Conservation (phyloP, 2,329 filamentous ascomycete species). For the Diaporthe citri region DNA sequence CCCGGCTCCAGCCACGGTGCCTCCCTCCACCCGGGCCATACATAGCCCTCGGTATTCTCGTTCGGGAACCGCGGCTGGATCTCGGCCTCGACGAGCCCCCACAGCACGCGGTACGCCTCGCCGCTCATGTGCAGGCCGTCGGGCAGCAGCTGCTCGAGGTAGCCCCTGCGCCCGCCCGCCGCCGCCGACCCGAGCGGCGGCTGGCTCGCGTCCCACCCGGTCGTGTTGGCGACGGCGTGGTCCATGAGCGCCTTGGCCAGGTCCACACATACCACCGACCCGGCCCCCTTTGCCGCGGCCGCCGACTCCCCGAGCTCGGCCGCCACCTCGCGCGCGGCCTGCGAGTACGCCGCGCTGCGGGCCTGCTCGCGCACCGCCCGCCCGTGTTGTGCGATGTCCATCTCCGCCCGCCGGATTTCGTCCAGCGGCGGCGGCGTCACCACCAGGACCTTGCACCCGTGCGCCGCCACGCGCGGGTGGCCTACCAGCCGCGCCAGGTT, state of each 20-base stretch:
- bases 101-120: conserved; percentile 66
- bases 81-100: conserved; percentile 60
- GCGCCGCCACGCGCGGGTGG: conserved; percentile 77
- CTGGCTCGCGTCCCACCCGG: conserved; percentile 63
- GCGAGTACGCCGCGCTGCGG: conserved; percentile 68
- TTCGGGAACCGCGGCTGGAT: conserved; percentile 59
- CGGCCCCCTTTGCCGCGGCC: conserved; percentile 75
- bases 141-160: conserved; percentile 64
- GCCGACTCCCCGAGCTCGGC: conserved; percentile 75
- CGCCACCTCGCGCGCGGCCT: conserved; percentile 75
- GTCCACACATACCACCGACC: conserved; percentile 80
- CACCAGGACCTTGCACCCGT: conserved; percentile 80
- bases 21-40: conserved; percentile 62
- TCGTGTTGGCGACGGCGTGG: conserved; percentile 71
- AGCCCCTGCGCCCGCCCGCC: conserved; percentile 63
- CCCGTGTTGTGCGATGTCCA: conserved; percentile 54
- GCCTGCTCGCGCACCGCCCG: conserved; percentile 55
- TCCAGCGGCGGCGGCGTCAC: conserved; percentile 88
- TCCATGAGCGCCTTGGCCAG: conserved; percentile 85
- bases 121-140: conserved; percentile 71
- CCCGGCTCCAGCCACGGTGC: conserved; percentile 44
- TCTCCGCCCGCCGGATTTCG: conserved; percentile 72
- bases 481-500: conserved; percentile 80
- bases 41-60: conserved; percentile 51
- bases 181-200: conserved; percentile 64